A percentile compares a stretch with the other conserved stretches of the same genome.
phyloP scores from a whole-genome alignment of 129 eudicot genomes.

The Daucus carota region DH1_v3.0 NC_030386.2:36394501-36395000 shows the following conservation, averaged over 20 bases:
- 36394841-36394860: constrained; percentile 2
- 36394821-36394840: neutral
- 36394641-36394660: neutral
- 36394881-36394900: neutral
- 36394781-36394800: neutral
- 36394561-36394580: too few species aligned
- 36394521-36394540: too few species aligned
- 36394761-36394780: neutral
- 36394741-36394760: neutral
- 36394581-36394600: too few species aligned
- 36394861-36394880: constrained; percentile 2
- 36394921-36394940: neutral
- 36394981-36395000: too few species aligned
- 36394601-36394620: too few species aligned
- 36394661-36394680: neutral
- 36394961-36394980: neutral
- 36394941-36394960: neutral
- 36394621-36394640: neutral
- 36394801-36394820: neutral
- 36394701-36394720: neutral
- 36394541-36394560: too few species aligned
- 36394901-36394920: neutral
- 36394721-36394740: neutral
- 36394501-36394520: too few species aligned
- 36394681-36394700: neutral